These are phyloP conservation scores for Pouteria campechiana DNA, from an alignment of 179 eudicot species.

Conservation along the genomic window DNA sequence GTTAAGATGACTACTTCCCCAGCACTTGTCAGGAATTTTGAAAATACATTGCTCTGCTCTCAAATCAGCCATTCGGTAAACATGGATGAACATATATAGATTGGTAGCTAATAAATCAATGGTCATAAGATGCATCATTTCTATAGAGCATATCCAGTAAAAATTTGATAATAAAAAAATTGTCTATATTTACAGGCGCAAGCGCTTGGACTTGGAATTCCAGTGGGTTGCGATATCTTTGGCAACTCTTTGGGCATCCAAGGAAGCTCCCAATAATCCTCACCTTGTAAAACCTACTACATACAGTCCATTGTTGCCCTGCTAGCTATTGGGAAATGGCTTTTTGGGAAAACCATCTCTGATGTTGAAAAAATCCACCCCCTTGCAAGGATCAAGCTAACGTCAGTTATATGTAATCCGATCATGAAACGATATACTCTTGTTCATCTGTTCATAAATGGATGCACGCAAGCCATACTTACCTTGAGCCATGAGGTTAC, in stretches of 20 bases:
- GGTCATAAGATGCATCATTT: no score
- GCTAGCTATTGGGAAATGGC: constrained; percentile 51
- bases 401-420: no score
- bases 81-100: no score
- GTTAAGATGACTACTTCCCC: no score
- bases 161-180: no score
- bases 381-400: constrained; percentile 8
- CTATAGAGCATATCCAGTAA: no score
- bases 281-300: constrained; percentile 52
- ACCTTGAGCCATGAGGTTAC: constrained; percentile 61
- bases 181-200: not conserved
- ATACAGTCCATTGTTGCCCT: constrained; percentile 41
- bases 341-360: constrained; percentile 29
- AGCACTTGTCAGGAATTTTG: no score
- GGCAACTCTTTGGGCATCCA: constrained; percentile 48
- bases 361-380: constrained; percentile 29
- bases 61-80: no score
- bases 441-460: not conserved
- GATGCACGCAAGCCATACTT: not conserved
- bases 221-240: constrained; percentile 35
- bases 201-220: constrained; percentile 27
- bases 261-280: constrained; percentile 49
- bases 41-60: no score
- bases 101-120: no score
- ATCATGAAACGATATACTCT: not conserved